Conservation (phyloP, 2,329 filamentous ascomycete genomes). For the Gaeumannomyces sp. region DNA sequence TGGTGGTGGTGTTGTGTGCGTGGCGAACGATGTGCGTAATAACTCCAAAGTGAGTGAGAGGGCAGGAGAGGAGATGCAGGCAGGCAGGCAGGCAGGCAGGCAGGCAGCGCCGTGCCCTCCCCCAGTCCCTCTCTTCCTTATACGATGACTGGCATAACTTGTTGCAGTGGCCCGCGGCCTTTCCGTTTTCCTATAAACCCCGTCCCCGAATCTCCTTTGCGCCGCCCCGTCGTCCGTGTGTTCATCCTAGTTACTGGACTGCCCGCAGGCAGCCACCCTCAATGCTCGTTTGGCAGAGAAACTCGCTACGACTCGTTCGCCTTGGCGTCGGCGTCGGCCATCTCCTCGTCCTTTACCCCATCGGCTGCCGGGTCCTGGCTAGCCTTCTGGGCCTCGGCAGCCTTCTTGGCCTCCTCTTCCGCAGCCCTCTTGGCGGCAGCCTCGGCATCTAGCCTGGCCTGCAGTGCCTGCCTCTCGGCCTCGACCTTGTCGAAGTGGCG, state of each 20-base stretch:
- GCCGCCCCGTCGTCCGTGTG: background rate
- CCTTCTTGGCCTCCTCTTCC: conserved; percentile 50
- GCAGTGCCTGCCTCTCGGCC: conserved; percentile 70
- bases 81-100: background rate
- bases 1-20: background rate
- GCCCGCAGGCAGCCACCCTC: background rate
- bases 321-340: conserved; percentile 52
- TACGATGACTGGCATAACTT: background rate
- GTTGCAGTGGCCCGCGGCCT: background rate
- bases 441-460: conserved; percentile 73
- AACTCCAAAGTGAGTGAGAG: conserved; percentile 3
- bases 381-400: conserved; percentile 44
- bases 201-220: background rate
- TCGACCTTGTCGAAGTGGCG: conserved; percentile 94
- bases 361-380: conserved; percentile 20
- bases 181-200: background rate
- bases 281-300: background rate
- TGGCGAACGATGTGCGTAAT: background rate
- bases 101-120: background rate
- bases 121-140: background rate
- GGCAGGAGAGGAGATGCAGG: background rate
- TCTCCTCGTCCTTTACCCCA: conserved; percentile 50
- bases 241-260: background rate
- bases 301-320: conserved; percentile 5
- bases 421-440: conserved; percentile 66